These are phyloP conservation scores for Hypoxylon sp. DNA, from an alignment of 2,329 filamentous ascomycete genomes.

Conservation along the genomic window DNA sequence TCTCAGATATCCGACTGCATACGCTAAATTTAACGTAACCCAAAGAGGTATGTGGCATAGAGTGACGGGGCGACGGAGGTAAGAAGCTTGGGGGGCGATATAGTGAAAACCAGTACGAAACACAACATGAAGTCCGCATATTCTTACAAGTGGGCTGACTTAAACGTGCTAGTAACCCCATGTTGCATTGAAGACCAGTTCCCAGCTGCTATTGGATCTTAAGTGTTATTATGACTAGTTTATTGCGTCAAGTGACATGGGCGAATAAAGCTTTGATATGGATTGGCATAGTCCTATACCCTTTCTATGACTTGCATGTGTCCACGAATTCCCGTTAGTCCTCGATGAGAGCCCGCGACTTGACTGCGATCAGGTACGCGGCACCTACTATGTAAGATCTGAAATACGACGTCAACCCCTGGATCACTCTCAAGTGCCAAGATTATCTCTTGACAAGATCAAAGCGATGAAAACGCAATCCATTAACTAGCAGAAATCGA, in stretches of 20 bases:
- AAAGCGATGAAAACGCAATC: background rate
- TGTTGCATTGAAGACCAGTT: conserved; percentile 4
- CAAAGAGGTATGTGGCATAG: conserved; percentile 19
- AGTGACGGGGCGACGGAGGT: conserved; percentile 11
- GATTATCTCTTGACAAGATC: background rate
- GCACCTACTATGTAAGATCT: conserved; percentile 22
- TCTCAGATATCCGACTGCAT: conserved; percentile 8
- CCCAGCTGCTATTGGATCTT: conserved; percentile 1
- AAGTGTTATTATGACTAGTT: conserved; percentile 11
- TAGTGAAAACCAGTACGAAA: conserved; percentile 22
- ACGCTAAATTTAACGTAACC: conserved; percentile 19
- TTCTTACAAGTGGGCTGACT: conserved; percentile 3
- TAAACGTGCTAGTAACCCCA: conserved; percentile 4
- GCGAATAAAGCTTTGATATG: background rate
- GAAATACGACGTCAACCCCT: conserved; percentile 8
- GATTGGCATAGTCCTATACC: conserved; percentile 12
- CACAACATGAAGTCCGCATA: conserved; percentile 14
- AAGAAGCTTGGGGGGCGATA: conserved; percentile 4
- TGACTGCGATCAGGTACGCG: conserved; percentile 13
- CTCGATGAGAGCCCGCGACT: conserved; percentile 20
- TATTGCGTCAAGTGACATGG: conserved; percentile 10
- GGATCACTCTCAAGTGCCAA: background rate
- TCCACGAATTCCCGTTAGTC: conserved; percentile 9
- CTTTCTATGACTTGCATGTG: conserved; percentile 6
- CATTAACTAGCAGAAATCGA: background rate